phyloP scores from a whole-genome alignment of 2,329 filamentous ascomycete species.

The Xylariaceae sp. region DNA sequence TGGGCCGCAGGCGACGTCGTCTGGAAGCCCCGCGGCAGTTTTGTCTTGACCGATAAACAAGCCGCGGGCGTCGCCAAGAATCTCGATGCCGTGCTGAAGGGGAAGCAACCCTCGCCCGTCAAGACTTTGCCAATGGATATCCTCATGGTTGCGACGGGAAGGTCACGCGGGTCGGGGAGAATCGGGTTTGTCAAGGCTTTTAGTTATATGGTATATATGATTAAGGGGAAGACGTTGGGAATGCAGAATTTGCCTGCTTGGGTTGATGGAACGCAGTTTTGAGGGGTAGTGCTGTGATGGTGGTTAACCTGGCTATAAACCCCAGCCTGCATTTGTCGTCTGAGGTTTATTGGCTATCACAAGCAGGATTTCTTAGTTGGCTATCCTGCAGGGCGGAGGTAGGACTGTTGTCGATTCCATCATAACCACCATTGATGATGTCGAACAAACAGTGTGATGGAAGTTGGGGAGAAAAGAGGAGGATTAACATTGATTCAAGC shows the following conservation, averaged over 20 bases:
- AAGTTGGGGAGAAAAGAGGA: too few species aligned
- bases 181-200: constrained; percentile 45
- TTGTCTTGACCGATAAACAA: constrained; percentile 47
- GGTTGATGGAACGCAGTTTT: too few species aligned
- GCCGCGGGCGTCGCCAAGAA: constrained; percentile 52
- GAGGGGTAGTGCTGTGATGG: too few species aligned
- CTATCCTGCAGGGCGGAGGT: too few species aligned
- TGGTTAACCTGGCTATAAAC: too few species aligned
- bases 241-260: constrained; percentile 43
- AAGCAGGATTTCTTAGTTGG: too few species aligned
- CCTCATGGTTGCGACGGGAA: constrained; percentile 46
- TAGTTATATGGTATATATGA: constrained; percentile 47
- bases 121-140: constrained; percentile 48
- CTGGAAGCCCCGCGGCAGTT: constrained; percentile 44
- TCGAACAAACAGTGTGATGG: too few species aligned
- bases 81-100: constrained; percentile 44
- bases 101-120: constrained; percentile 40
- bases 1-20: constrained; percentile 55
- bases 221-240: constrained; percentile 50
- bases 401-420: too few species aligned
- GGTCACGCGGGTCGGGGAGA: constrained; percentile 47
- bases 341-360: too few species aligned
- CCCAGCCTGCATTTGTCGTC: too few species aligned
- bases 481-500: too few species aligned
- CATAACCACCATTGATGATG: too few species aligned